phyloP scores from a whole-genome alignment of 1,284 basidiomycete genomes.

The Boletus calvinii region DNA sequence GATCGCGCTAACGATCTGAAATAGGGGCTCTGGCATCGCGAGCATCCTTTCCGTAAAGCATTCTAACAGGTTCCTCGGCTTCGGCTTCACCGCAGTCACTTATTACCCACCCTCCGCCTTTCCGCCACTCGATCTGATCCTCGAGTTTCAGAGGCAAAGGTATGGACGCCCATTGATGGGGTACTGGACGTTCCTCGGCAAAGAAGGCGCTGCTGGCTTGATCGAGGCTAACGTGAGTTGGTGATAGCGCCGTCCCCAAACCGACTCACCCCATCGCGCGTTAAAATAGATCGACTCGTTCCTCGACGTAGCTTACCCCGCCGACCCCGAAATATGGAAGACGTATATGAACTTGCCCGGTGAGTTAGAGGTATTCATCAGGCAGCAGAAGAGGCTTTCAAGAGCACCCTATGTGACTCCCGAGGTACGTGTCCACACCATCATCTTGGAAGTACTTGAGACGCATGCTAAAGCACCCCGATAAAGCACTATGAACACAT shows the following conservation, averaged over 20 bases:
- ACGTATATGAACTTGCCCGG: constrained; percentile 35
- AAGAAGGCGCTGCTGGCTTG: constrained; percentile 27
- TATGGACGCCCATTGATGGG: constrained; percentile 37
- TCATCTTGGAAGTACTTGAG: neutral
- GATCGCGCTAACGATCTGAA: constrained; percentile 1
- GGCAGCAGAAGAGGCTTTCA: constrained; percentile 22
- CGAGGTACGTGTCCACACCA: constrained; percentile 25
- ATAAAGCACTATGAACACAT: constrained; percentile 30
- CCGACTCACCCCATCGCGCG: neutral
- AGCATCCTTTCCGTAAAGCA: constrained; percentile 36
- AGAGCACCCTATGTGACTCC: constrained; percentile 34
- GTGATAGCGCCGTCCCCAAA: neutral
- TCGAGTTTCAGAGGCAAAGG: constrained; percentile 24
- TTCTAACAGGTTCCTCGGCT: constrained; percentile 34
- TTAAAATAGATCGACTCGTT: constrained; percentile 32
- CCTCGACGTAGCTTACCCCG: constrained; percentile 33
- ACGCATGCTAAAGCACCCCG: constrained; percentile 1
- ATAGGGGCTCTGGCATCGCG: constrained; percentile 34
- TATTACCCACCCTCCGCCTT: constrained; percentile 32
- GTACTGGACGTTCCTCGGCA: constrained; percentile 41
- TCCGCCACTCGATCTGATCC: constrained; percentile 28
- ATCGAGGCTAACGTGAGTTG: constrained; percentile 35
- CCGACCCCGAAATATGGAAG: constrained; percentile 35
- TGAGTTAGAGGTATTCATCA: constrained; percentile 32
- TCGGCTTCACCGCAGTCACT: constrained; percentile 32